These are phyloP conservation scores for Lipomyces yamadae DNA, from an alignment of 805 yeast genomes.

Conservation along the genomic window DNA sequence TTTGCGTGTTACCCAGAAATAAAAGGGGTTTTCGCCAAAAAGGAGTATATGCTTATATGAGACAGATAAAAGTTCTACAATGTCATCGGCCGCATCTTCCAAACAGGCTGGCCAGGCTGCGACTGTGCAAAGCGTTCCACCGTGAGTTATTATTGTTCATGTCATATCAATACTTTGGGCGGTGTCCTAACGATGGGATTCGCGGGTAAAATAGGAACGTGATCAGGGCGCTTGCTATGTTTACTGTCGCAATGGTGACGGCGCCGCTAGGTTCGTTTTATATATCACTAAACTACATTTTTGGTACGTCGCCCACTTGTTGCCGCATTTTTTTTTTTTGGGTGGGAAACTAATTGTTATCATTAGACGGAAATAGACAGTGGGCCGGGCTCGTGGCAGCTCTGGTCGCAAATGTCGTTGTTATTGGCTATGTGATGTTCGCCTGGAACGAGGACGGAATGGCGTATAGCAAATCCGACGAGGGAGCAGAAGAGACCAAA, in stretches of 20 bases:
- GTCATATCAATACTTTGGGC: neutral
- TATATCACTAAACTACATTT: conserved; percentile 50
- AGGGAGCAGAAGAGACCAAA: conserved; percentile 28
- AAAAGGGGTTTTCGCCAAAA: no score
- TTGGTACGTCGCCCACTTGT: conserved; percentile 36
- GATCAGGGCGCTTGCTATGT: conserved; percentile 59
- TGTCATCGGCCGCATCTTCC: neutral
- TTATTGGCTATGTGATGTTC: conserved; percentile 67
- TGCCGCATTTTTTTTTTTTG: neutral
- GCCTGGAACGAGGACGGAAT: conserved; percentile 67
- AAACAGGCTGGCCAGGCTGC: neutral
- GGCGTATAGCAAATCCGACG: conserved; percentile 41
- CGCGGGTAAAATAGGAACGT: conserved; percentile 16
- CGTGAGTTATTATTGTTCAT: neutral
- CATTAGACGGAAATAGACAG: conserved; percentile 30
- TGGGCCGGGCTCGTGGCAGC: conserved; percentile 77
- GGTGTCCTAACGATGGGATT: neutral
- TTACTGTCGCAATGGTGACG: conserved; percentile 72
- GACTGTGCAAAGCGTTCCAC: neutral
- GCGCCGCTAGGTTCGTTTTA: conserved; percentile 64
- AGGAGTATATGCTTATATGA: neutral
- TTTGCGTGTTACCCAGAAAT: neutral
- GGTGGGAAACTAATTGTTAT: neutral
- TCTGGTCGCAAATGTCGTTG: conserved; percentile 67
- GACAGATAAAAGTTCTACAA: neutral